Base-by-base conservation (phyloP, 169 alveolate species). In the Plasmodium fragile region DNA sequence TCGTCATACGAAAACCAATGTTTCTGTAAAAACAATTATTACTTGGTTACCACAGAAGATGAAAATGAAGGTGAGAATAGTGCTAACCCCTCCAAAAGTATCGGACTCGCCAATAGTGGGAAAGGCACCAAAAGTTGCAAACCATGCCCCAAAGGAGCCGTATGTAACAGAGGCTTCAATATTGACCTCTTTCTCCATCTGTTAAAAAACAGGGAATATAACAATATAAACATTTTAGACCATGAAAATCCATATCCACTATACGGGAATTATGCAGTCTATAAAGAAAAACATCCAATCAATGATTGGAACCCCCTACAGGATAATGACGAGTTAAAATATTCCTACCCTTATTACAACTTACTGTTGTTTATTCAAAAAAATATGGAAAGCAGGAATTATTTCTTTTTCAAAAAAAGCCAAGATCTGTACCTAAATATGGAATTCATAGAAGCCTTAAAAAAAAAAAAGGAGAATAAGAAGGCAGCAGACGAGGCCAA, bases 11-110 rank as follows among this genome's bases (percentile, higher is more conserved):
- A 83, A 72, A 92, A 93, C 30, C 96, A 96, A 13, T 96, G 97
- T 80, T 96, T 96, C 92, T 96, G 97, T 81, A 92, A 94, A 43
- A 95, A 95, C 43, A 95, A 95, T 49, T 93, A 84, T 49, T 96
- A 53, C 49, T 30, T 91, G 11, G 81, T 70, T 4, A 69, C 92
- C 73, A 6, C 77, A 30, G 92, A 91, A 80, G 85, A 45, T 25
- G 59, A 69, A 7, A 41, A 39, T 3, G 36, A 22, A 10, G 6
- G 70, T 18, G 25, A 4, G 3, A 43, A n/a, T 7, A 49, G 0
- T 79, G 1, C 41, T 39, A 52, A 36, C 18, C 45, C 41, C 10
- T 0, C n/a, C 36, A 10, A 34, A 28, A 1, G 39, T 71, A 32
- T 11, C 16, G 28, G 49, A 6, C 49, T 41, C 0, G 11, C 11